Evolutionary conservation across 176 grass and related monocot species (phyloP).

Genomic region (Thalia dealbata): DNA sequence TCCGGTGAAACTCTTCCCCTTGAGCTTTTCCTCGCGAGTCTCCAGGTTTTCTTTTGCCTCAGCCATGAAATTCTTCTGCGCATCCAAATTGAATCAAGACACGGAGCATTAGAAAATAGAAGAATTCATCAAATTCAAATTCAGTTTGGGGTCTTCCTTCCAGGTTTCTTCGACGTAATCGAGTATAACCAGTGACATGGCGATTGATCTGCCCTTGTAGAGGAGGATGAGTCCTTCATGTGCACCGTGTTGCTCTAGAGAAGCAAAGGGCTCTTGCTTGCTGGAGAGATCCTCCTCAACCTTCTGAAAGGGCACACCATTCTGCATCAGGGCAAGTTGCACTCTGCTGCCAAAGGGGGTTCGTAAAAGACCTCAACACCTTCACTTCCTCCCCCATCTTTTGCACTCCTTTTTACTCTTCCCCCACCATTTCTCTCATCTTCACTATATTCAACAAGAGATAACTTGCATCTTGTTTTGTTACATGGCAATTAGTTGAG

Average conservation of each 20-base stretch:
- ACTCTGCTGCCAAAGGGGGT: conserved; percentile 34
- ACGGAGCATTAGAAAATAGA: background rate
- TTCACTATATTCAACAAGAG: too few relatives aligned
- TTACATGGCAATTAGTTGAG: too few relatives aligned
- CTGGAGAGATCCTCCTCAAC: conserved; percentile 34
- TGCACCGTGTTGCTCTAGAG: conserved; percentile 38
- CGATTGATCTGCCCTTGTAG: conserved; percentile 34
- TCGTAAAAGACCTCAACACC: too few relatives aligned
- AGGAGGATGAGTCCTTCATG: conserved; percentile 51
- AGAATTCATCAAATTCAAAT: too few relatives aligned
- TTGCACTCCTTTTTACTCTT: too few relatives aligned
- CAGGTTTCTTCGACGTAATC: conserved; percentile 61
- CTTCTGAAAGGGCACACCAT: conserved; percentile 42
- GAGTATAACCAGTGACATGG: conserved; percentile 41
- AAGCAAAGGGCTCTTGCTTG: conserved; percentile 51
- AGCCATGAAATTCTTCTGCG: conserved; percentile 14
- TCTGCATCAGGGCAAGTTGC: conserved; percentile 38
- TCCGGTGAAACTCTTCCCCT: conserved; percentile 38
- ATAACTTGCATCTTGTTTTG: too few relatives aligned
- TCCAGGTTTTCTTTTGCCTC: conserved; percentile 30
- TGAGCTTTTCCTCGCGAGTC: conserved; percentile 27
- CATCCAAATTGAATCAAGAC: background rate
- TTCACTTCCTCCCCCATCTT: too few relatives aligned
- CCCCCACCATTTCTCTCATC: too few relatives aligned
- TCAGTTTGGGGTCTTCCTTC: background rate